Base-by-base conservation (phyloP, 2,329 filamentous ascomycete genomes). In the Colletotrichum costaricense region DNA sequence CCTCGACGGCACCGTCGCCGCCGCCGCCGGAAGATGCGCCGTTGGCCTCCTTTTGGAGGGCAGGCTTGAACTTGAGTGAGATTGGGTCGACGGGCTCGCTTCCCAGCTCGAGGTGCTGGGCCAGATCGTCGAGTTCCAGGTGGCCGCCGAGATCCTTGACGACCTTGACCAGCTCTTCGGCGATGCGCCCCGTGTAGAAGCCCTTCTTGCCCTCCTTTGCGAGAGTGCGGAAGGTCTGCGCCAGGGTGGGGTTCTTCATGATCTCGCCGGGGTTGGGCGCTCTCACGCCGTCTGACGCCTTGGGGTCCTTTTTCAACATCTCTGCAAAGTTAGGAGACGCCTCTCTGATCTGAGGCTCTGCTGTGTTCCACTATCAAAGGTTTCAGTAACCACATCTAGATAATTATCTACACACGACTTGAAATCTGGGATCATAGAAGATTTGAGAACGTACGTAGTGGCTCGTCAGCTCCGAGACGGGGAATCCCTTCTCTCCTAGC, bases 291-390 rank as follows among this genome's bases (percentile, higher is more conserved):
- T 92, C 90, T 63, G 88, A 84, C 0, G 92, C 92, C 0, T 86
- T 82, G 1, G 92, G 85, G 75, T 97, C 95, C 52, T 88, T 86
- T 83, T 97, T 98, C 38, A 98, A 88, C 89, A 98, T 93, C 81
- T 98, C 97, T 11, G 89, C 86, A 76, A 91, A 94, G 79, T 98
- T 98, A 14, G 95, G 95, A 0, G 95, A 98, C 0, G 95, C 94
- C 22, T 86, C 80, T 35, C 91, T 89, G 67, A 99, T 88, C 1
- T 82, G 76, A 1, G 86, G 66, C 78, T 97, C 95, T 16, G 89
- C 88, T 6, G 81, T 81, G 71, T 86, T 83, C 97, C 97, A 99
- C 94, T 97, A 70, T 16, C 26, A 7, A 33, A 6, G 28, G n/a
- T 30, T 3, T 68, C 60, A 69, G 46, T 2, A 38, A 22, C 11